Evolutionary conservation across 768 basidiomycete species (phyloP).

Genomic region (Zangia roseola): DNA sequence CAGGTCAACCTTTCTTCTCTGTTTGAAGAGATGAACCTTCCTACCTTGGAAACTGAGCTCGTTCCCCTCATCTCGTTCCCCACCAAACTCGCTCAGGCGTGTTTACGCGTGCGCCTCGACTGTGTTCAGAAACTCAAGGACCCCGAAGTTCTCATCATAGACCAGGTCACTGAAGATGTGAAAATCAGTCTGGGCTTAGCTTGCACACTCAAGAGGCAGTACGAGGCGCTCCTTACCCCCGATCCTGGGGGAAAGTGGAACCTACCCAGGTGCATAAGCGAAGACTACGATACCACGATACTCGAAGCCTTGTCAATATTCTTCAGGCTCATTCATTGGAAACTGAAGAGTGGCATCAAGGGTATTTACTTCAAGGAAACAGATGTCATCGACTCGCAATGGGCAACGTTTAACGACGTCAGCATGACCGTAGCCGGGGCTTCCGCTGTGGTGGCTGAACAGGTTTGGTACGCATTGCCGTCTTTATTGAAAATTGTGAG

Average conservation of each 20-base stretch:
- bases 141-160: slow-evolving; percentile 86
- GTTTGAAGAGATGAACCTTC: slow-evolving; percentile 88
- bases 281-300: slow-evolving; percentile 88
- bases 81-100: slow-evolving; percentile 89
- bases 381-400: slow-evolving; percentile 94
- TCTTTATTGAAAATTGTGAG: neutral
- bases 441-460: slow-evolving; percentile 89
- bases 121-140: slow-evolving; percentile 87
- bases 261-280: slow-evolving; percentile 82
- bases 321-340: slow-evolving; percentile 94
- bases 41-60: slow-evolving; percentile 85
- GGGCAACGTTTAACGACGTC: slow-evolving; percentile 92
- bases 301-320: slow-evolving; percentile 85
- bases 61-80: slow-evolving; percentile 95
- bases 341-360: slow-evolving; percentile 88
- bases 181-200: slow-evolving; percentile 89
- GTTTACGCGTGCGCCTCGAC: slow-evolving; percentile 84
- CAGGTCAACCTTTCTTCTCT: slow-evolving; percentile 75
- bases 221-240: slow-evolving; percentile 85
- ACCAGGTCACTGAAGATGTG: slow-evolving; percentile 92
- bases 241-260: slow-evolving; percentile 89
- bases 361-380: slow-evolving; percentile 97
- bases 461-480: slow-evolving; percentile 71
- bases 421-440: slow-evolving; percentile 86
- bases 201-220: slow-evolving; percentile 93